phyloP scores from a whole-genome alignment of 345 rosid species.

The Pistacia vera region DNA sequence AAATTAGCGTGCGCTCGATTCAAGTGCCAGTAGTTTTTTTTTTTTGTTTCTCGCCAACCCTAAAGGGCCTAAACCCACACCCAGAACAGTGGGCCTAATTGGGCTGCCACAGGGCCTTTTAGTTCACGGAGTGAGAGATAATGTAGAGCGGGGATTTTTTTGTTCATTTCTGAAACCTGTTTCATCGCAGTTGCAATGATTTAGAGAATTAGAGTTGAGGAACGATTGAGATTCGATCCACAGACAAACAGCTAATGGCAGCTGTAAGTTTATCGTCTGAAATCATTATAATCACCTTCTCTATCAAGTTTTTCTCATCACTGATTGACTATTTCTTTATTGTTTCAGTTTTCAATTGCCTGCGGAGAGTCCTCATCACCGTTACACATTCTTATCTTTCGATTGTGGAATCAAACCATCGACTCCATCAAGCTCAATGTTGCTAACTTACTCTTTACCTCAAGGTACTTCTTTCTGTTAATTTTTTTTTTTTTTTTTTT shows the following conservation, averaged over 20 bases:
- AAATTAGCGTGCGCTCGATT: too few species aligned
- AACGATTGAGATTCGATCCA: not conserved
- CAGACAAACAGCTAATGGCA: not conserved
- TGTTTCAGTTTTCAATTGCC: slow-evolving; percentile 42
- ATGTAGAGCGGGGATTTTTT: too few species aligned
- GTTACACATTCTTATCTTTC: slow-evolving; percentile 31
- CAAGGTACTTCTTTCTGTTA: slow-evolving; percentile 20
- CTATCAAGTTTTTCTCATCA: not conserved
- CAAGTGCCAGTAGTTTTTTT: too few species aligned
- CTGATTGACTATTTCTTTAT: not conserved
- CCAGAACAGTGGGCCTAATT: not conserved
- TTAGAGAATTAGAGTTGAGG: slow-evolving; percentile 1
- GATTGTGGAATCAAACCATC: slow-evolving; percentile 42
- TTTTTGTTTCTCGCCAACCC: too few species aligned
- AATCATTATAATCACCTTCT: not conserved
- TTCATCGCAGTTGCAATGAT: not conserved
- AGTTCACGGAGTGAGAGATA: not conserved
- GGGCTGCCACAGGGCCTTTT: not conserved
- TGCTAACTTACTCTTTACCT: slow-evolving; percentile 29
- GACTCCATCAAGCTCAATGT: slow-evolving; percentile 48
- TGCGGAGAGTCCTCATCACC: slow-evolving; percentile 45
- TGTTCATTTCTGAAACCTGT: too few species aligned
- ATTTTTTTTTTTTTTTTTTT: not conserved
- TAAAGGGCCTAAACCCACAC: too few species aligned
- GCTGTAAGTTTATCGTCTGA: not conserved